Evolutionary conservation across 371 early-diverging fungal genomes (phyloP), one percentile per base, ranked within the genome.

Genomic region (Zancudomyces culisetae): DNA sequence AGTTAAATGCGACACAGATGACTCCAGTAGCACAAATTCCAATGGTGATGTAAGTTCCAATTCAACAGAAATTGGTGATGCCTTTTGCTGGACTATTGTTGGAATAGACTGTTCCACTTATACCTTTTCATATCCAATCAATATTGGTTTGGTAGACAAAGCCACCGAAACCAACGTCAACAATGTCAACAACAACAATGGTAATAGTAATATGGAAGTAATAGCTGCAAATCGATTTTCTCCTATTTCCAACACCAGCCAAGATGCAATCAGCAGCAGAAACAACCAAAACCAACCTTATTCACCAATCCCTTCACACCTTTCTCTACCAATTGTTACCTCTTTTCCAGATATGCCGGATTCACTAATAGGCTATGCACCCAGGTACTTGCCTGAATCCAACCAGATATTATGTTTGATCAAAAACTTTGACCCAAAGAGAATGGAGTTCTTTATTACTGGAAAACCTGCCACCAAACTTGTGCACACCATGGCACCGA

Each of bases 51-150:
- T n/a, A n/a, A n/a, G n/a, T n/a, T n/a, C n/a, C n/a, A n/a, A n/a
- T n/a, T n/a, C 43, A n/a, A n/a, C n/a, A n/a, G 67, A 66, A 49
- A 69, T 83, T 19, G 81, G 81, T 59, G 86, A 85, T 56, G 79
- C 73, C 57, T 66, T 85, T 41, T 85, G 83, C 66, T 85, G 86
- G 86, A 85, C 86, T 2, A 81, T 83, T 50, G 84, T 83, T n/a
- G 82, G 84, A 49, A 79, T 83, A 53, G 64, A 71, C 49, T 67
- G 62, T 21, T 61, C 61, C 23, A 59, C 58, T 20, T 68, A 60
- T 48, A 62, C 60, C 0, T 61, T 45, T 27, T 42, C 64, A 2
- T 27, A 58, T 10, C 63, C 53, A 35, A 22, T 18, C 15, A 48
- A 21, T 19, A 43, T 35, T 35, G 35, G 35, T 15, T 35, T 15